Percentiles rank a stretch among this genome's conserved stretches.
phyloP scores from a whole-genome alignment of 78 protist species.

The Cavenderia fasciculata region DNA sequence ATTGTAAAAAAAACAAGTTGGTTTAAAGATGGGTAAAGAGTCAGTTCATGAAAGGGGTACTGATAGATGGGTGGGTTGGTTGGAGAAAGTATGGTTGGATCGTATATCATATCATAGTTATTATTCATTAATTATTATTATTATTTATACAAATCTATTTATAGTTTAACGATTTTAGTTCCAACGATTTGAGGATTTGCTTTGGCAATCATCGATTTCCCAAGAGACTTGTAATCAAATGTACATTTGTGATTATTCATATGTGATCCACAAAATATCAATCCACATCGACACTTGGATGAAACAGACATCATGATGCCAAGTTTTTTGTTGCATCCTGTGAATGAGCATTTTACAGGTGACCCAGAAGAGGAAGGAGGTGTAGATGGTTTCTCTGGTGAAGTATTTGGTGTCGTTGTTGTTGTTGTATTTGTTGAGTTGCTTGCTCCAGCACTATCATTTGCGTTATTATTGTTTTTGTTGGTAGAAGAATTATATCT shows the following conservation, averaged over 20 bases:
- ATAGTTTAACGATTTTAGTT: conserved; percentile 66
- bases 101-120: too few relatives aligned
- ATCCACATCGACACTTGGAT: conserved; percentile 60
- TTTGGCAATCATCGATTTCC: conserved; percentile 45
- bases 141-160: too few relatives aligned
- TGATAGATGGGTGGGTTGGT: too few relatives aligned
- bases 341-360: conserved; percentile 13
- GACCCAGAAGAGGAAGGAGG: conserved; percentile 8
- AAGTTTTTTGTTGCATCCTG: conserved; percentile 20
- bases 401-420: background rate
- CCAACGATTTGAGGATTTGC: conserved; percentile 75
- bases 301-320: conserved; percentile 17
- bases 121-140: too few relatives aligned
- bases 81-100: too few relatives aligned
- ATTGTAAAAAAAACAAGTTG: too few relatives aligned
- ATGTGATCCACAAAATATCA: conserved; percentile 45
- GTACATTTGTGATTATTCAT: conserved; percentile 57
- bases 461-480: background rate
- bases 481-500: background rate
- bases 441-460: background rate
- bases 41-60: too few relatives aligned
- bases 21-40: too few relatives aligned
- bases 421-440: background rate
- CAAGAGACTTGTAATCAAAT: conserved; percentile 58
- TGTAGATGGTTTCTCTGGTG: conserved; percentile 2